Base-by-base conservation (phyloP, 352 stramenopile species). In the Thraustochytrium striatum region DNA sequence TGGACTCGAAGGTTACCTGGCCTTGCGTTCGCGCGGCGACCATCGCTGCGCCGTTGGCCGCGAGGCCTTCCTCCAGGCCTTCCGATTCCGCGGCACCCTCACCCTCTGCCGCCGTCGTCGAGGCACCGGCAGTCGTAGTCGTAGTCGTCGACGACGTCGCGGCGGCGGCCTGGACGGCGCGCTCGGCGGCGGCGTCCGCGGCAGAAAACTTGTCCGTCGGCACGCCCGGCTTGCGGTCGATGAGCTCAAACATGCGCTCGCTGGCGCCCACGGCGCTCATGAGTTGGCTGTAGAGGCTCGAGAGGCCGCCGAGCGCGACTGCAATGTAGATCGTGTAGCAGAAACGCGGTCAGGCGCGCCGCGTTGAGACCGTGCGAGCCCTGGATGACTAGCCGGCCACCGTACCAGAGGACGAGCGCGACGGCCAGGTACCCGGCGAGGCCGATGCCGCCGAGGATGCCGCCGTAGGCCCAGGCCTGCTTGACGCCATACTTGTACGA, bases 271-370 rank as follows among this genome's bases (percentile, higher is more conserved):
- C 88, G 11, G 89, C 91, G 81, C 94, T 94, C 85, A 96, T 94
- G 59, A 93, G 72, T 55, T 91, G 86, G 19, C 90, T 89, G 83
- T 97, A 98, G 38, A 95, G 94, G 2, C 89, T 91, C 9, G 91
- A 96, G 39, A 98, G 81, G 13, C 88, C 89, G 19, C 87, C 91
- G 41, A 97, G 89, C 9, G 86, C 91, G 69, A 90, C 89, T 5
- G 91, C 92, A 21, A 97, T 92, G 57, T 95, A 93, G 47, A 97
- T 87, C 21, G 93, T 93, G 83, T 97, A 97, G 59, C 69, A 97
- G 82, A 85, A 98, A 98, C 0, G 92, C 93, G 25, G 91, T 95
- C 43, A 97, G 87, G 36, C 93, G 88, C n/a, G 91, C 93, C 33
- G 92, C 87, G 0, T 88, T 94, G 62, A 97, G 85, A 41, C 90